Evolutionary conservation across 495 filamentous ascomycete genomes (phyloP).

Genomic region (Penicillium silybi): DNA sequence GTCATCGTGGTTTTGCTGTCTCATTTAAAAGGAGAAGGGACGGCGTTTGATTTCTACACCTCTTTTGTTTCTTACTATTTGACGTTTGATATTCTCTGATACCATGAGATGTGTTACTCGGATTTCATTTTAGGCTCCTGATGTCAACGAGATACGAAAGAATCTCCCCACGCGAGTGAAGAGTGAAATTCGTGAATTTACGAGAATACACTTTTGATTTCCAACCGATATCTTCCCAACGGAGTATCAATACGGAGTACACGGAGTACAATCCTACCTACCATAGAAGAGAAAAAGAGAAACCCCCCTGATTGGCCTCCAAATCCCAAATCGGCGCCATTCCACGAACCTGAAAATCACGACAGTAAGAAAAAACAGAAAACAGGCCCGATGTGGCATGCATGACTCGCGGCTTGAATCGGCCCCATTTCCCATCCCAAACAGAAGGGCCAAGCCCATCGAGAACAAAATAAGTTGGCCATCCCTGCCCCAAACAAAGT

Average conservation of each 20-base stretch:
- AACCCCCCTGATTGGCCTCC: background rate
- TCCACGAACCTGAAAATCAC: background rate
- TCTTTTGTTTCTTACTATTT: background rate
- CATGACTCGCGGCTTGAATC: constrained; percentile 19
- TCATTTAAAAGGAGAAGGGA: constrained; percentile 28
- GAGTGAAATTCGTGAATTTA: too few species aligned
- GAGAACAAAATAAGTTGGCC: too few species aligned
- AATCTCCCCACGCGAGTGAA: background rate
- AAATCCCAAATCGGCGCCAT: background rate
- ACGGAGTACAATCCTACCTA: too few species aligned
- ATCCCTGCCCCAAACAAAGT: background rate
- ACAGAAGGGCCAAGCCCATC: background rate
- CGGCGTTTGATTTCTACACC: constrained; percentile 24
- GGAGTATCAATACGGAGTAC: too few species aligned
- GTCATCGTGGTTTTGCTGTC: constrained; percentile 4
- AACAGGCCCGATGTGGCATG: constrained; percentile 12
- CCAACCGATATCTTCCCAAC: background rate
- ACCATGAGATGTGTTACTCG: constrained; percentile 13
- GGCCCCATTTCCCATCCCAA: background rate
- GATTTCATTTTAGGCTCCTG: background rate
- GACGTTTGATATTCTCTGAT: constrained; percentile 14
- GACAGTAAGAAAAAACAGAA: background rate
- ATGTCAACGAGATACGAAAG: constrained; percentile 8
- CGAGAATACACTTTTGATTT: background rate
- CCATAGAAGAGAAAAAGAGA: background rate